Percentiles rank a stretch among this genome's conserved stretches.
phyloP scores from a whole-genome alignment of 257 asterid species.

The Solanum sejunctum region DNA sequence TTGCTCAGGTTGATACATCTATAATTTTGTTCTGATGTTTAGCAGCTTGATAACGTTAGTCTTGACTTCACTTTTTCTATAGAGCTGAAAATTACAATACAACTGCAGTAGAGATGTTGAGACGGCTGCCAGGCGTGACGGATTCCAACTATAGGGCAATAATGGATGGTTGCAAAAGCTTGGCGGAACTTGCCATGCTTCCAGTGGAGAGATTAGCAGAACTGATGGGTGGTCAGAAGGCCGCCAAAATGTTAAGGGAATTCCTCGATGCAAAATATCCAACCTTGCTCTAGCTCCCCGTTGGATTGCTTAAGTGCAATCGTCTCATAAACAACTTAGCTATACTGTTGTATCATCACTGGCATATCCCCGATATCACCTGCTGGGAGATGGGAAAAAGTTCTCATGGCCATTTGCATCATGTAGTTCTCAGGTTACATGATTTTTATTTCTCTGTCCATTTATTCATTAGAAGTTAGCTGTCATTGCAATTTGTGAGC shows the following conservation, averaged over 20 bases:
- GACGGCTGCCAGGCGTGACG: constrained; percentile 91
- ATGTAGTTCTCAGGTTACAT: neutral
- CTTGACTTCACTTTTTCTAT: neutral
- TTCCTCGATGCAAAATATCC: constrained; percentile 97
- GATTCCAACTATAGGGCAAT: constrained; percentile 77
- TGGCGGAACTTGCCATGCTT: constrained; percentile 76
- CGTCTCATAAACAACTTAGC: neutral
- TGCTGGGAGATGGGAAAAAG: neutral
- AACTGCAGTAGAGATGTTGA: constrained; percentile 81
- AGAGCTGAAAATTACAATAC: constrained; percentile 78
- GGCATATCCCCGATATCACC: neutral
- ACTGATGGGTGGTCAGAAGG: constrained; percentile 79
- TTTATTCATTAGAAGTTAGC: neutral
- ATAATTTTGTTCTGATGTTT: neutral
- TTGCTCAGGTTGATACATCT: neutral
- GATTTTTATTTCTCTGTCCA: neutral
- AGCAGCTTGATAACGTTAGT: neutral
- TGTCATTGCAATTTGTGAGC: neutral
- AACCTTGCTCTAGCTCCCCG: constrained; percentile 41
- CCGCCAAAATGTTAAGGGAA: constrained; percentile 82
- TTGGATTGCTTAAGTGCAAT: neutral
- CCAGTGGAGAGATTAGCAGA: constrained; percentile 64
- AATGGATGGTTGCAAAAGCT: constrained; percentile 74
- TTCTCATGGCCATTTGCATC: neutral
- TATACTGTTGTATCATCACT: neutral